phyloP scores from a whole-genome alignment of 2,329 filamentous ascomycete species.

The Stemphylium lycopersici region DNA sequence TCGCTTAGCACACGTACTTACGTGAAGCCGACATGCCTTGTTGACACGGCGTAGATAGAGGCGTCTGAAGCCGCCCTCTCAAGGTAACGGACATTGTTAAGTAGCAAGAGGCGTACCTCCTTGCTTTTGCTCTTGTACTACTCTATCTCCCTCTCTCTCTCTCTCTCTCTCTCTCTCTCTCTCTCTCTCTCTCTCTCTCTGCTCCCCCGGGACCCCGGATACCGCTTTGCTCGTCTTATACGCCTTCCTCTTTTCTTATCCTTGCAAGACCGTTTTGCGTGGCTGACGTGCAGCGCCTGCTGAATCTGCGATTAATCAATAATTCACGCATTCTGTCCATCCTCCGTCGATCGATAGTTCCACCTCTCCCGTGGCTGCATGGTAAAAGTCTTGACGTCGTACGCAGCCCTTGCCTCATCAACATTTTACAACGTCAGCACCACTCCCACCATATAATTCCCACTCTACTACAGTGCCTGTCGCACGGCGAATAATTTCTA shows the following conservation, averaged over 20 bases:
- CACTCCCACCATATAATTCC: background rate
- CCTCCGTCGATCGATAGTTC: too few relatives aligned
- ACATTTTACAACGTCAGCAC: background rate
- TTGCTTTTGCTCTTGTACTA: background rate
- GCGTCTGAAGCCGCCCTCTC: constrained; percentile 1
- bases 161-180: too few relatives aligned
- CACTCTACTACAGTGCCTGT: background rate
- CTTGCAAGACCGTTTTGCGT: background rate
- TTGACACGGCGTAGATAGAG: constrained; percentile 18
- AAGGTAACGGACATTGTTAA: background rate
- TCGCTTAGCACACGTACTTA: constrained; percentile 25
- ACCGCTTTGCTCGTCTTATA: background rate
- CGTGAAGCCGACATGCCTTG: constrained; percentile 10
- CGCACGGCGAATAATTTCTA: background rate
- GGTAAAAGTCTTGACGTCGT: background rate
- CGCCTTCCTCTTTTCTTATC: constrained; percentile 1
- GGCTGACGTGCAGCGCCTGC: too few relatives aligned
- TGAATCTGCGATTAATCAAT: too few relatives aligned
- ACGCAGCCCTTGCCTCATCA: background rate
- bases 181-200: too few relatives aligned
- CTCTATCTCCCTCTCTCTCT: too few relatives aligned
- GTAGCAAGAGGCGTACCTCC: background rate
- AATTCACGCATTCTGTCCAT: too few relatives aligned
- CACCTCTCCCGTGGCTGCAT: too few relatives aligned
- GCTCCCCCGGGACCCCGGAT: background rate